Evolutionary conservation across 306 rosid species (phyloP), one percentile per base, ranked within the genome.

Genomic region (Cucurbita moschata): DNA sequence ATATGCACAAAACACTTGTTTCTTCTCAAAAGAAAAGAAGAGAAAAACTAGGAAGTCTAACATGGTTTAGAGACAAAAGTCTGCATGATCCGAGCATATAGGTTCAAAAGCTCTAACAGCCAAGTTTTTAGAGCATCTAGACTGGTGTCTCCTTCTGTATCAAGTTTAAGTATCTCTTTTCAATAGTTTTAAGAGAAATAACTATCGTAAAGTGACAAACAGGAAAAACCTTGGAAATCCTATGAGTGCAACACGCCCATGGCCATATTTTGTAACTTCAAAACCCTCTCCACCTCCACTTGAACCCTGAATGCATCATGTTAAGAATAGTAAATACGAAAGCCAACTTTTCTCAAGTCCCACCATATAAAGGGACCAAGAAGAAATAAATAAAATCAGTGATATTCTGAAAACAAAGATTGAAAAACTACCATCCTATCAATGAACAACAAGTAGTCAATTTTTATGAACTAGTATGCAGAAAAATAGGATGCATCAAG

Each of bases 221-320:
- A 77, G 55, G 43, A 30, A 86, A 76, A 72, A 95, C 99, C 99
- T 95, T 72, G 99, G 99, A 86, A 95, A 95, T 55, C 99, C 99
- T 49, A 95, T 95, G 6, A 95, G 86, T 5, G 99, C 96, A 86
- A 95, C 99, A 46, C 99, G 99, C 72, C 99, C 99, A 71, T 95
- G 97, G 42, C 99, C 99, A 72, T 78, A 95, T 80, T 95, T 95
- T 10, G 99, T 95, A 67, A 95, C 99, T 89, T 95, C 99, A 76
- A 95, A 95, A 81, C 99, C 99, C 11, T 95, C 99, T 79, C 99
- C 99, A 71, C 96, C 96, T 50, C 91, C 99, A 67, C 99, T 95
- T 44, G 99, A 88, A 81, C 99, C 99, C 99, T 95, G 74, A 81
- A 15, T 55, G 59, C 79, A 42, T 72, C 58, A 51, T 80, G 21